A percentile compares a stretch with the other conserved stretches of the same genome.
These are phyloP conservation scores for Populus hybrid DNA, from an alignment of 441 rosid genomes.

Conservation along the genomic window DNA sequence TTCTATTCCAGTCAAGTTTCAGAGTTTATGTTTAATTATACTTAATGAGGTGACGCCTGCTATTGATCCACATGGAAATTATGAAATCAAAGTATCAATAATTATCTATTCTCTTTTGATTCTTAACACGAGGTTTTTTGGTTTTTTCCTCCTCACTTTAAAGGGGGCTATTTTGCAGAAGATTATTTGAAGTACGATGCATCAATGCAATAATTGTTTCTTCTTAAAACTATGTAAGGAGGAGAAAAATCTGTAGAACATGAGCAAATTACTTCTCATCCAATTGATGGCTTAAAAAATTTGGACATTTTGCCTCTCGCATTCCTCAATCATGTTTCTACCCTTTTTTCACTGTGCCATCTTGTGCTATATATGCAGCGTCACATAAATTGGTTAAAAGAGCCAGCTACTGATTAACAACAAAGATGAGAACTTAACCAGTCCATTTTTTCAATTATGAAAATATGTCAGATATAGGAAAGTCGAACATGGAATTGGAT, in stretches of 20 bases:
- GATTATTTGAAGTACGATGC: not conserved
- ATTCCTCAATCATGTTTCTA: not conserved
- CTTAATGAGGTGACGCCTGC: not conserved
- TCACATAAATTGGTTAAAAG: not conserved
- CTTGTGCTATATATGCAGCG: not conserved
- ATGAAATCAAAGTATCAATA: not conserved
- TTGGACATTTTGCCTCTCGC: not conserved
- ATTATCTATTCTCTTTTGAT: not conserved
- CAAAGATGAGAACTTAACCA: not conserved
- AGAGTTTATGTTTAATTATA: not conserved
- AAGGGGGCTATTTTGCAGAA: not conserved
- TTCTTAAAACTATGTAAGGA: not conserved
- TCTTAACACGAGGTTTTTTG: not conserved
- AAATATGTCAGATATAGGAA: not conserved
- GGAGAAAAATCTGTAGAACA: not conserved
- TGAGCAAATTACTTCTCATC: not conserved
- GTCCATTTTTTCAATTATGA: not conserved
- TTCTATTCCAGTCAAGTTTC: not conserved
- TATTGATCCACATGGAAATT: not conserved
- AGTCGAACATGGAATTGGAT: not conserved
- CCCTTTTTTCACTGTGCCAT: not conserved
- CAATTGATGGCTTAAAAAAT: not conserved
- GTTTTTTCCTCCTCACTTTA: not conserved
- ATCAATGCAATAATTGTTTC: not conserved
- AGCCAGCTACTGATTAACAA: not conserved